These are phyloP conservation scores for Wickerhamiella kurtzmanii DNA, from an alignment of 805 yeast species.

Conservation along the genomic window DNA sequence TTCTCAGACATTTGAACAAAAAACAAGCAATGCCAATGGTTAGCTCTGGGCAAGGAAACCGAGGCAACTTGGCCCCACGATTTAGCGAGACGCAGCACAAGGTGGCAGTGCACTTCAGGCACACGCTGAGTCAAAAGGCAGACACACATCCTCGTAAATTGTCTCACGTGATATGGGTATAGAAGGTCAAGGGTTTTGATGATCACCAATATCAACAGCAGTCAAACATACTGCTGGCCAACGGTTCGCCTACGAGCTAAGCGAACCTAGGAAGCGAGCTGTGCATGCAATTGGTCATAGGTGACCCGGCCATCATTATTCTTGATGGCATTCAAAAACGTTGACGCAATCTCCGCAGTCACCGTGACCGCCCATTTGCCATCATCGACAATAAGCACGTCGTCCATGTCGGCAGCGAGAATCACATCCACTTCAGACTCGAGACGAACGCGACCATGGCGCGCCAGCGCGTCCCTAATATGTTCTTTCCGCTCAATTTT, in stretches of 20 bases:
- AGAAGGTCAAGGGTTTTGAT: too few relatives aligned
- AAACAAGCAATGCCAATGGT: too few relatives aligned
- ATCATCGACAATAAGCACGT: constrained; percentile 13
- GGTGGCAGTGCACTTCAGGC: neutral
- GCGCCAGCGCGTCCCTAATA: constrained; percentile 8
- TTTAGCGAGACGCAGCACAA: too few relatives aligned
- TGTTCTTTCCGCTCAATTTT: constrained; percentile 11
- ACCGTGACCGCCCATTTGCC: constrained; percentile 13
- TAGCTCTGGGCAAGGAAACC: neutral
- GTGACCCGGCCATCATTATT: constrained; percentile 6
- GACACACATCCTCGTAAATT: too few relatives aligned
- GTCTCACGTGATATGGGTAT: too few relatives aligned
- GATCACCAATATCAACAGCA: too few relatives aligned
- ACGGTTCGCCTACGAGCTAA: too few relatives aligned
- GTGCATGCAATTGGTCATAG: constrained; percentile 2
- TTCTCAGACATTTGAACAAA: neutral
- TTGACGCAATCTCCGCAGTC: constrained; percentile 5
- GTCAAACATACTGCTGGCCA: too few relatives aligned
- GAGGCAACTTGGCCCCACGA: too few relatives aligned
- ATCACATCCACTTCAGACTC: constrained; percentile 12
- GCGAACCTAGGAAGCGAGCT: neutral
- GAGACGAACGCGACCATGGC: constrained; percentile 15
- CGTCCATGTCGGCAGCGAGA: constrained; percentile 12
- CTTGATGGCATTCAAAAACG: neutral
- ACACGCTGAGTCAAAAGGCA: too few relatives aligned